Percentiles rank a stretch among this genome's conserved stretches.
These are phyloP conservation scores for Tylopilus sp. DNA, from an alignment of 768 basidiomycete species.

Conservation along the genomic window DNA sequence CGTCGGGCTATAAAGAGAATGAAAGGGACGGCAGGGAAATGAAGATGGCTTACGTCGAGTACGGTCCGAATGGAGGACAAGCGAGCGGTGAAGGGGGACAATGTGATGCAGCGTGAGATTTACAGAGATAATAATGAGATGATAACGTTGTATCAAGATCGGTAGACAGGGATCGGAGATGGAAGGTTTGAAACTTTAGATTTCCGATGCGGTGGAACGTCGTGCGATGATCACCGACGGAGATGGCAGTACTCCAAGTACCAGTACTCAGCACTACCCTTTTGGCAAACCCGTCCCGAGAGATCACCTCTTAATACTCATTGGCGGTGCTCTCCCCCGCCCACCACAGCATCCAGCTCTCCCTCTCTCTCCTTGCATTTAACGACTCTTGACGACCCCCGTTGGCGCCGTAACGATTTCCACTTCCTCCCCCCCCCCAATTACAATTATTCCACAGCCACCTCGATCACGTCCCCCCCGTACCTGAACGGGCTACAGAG, in stretches of 20 bases:
- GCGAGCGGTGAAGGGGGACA: neutral
- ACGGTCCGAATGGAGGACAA: neutral
- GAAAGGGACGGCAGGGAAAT: constrained; percentile 5
- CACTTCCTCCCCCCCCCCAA: constrained; percentile 11
- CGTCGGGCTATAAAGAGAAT: constrained; percentile 7
- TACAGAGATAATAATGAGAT: constrained; percentile 26
- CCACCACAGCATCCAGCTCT: constrained; percentile 2
- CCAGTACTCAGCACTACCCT: constrained; percentile 22
- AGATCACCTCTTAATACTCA: neutral
- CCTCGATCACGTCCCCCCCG: constrained; percentile 30
- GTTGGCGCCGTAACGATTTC: neutral
- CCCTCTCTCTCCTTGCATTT: constrained; percentile 3
- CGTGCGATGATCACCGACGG: constrained; percentile 28
- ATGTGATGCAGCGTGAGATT: constrained; percentile 24
- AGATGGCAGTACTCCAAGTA: constrained; percentile 26
- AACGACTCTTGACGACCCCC: constrained; percentile 29
- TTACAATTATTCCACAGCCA: constrained; percentile 35
- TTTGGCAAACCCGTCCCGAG: constrained; percentile 32
- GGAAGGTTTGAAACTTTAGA: constrained; percentile 30
- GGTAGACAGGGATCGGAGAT: constrained; percentile 29
- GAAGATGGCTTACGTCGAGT: constrained; percentile 24
- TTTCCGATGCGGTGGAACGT: constrained; percentile 24
- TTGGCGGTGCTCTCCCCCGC: constrained; percentile 21
- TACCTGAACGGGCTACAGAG: constrained; percentile 31
- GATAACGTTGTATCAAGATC: constrained; percentile 35